Evolutionary conservation across 2,329 filamentous ascomycete genomes (phyloP), one percentile per base, ranked within the genome.

Genomic region (Colletotrichum lupini): DNA sequence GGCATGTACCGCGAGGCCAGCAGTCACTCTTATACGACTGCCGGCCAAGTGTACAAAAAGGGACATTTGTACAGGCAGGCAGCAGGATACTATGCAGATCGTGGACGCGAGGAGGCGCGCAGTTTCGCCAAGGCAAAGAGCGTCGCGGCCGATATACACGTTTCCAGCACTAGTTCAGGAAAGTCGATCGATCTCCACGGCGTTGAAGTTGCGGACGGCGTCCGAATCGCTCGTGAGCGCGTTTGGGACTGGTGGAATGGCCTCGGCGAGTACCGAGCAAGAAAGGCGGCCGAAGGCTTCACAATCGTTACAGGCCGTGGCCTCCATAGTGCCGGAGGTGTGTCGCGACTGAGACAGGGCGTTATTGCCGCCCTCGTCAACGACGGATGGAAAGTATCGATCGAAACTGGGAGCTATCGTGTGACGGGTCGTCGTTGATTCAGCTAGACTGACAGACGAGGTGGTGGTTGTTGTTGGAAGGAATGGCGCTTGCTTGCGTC

Each of bases 351-450:
- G 72, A 92, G 95, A 5, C 92, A 93, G 69, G 93, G 93, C 19
- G 95, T 98, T n/a, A 92, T 89, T 59, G 92, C 91, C 78, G 92
- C 92, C 79, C 85, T 98, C 55, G 87, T 92, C 52, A 88, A 90
- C 57, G 94, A 96, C 73, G 95, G 95, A 0, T 98, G 96, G 96
- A 95, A 90, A 79, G 86, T 97, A 42, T 90, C 95, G 80, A 87
- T 93, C 57, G 88, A 91, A 56, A 91, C 90, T 32, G 95, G 95
- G 0, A 88, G 90, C 49, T 88, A 96, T 78, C 83, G 92, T 62
- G 90, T 98, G 19, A 91, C 85, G 12, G 95, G 95, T 0, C 81
- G 85, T 60, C 80, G 79, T 67, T 83, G 78, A 79, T 73, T 24
- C n/a, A 59, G 46, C 46, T 60, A 68, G 52, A 63, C 12, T 49